These are phyloP conservation scores for Lyophyllum atratum DNA, from an alignment of 768 basidiomycete genomes.

Conservation along the genomic window DNA sequence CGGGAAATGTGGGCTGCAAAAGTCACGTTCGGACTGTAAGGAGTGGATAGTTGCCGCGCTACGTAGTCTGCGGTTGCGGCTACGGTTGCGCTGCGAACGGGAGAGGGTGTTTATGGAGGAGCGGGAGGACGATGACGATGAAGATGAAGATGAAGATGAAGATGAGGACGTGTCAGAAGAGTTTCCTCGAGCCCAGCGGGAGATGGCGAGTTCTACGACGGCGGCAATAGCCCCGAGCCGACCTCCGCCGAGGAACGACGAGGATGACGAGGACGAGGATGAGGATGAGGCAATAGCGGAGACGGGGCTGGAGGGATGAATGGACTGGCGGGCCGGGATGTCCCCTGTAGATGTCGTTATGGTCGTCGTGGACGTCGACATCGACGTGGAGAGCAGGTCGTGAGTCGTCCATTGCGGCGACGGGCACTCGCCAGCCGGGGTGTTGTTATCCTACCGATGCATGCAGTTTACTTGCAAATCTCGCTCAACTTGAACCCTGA, in stretches of 20 bases:
- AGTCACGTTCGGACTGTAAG: constrained; percentile 56
- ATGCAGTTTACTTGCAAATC: not conserved
- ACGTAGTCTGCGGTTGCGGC: constrained; percentile 47
- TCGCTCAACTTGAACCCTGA: not conserved
- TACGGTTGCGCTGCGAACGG: constrained; percentile 39
- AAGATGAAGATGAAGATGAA: constrained; percentile 45
- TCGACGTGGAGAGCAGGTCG: constrained; percentile 10
- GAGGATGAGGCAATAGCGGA: constrained; percentile 33
- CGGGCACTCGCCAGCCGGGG: constrained; percentile 5
- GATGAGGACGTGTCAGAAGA: constrained; percentile 38
- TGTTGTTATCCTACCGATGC: not conserved
- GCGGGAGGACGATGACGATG: constrained; percentile 45
- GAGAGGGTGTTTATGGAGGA: constrained; percentile 42
- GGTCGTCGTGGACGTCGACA: constrained; percentile 23
- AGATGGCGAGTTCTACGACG: constrained; percentile 69
- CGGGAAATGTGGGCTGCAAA: constrained; percentile 60
- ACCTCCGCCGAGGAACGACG: constrained; percentile 37
- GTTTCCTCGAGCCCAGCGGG: constrained; percentile 67
- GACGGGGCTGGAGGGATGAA: constrained; percentile 25
- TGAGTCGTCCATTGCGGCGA: constrained; percentile 9
- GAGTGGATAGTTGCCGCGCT: constrained; percentile 55
- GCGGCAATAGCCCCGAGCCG: constrained; percentile 56
- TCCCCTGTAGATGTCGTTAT: constrained; percentile 65
- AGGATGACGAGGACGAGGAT: constrained; percentile 35
- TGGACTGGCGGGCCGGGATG: not conserved